Evolutionary conservation across 2,329 filamentous ascomycete genomes (phyloP).

Genomic region (Aureobasidium subglaciale): DNA sequence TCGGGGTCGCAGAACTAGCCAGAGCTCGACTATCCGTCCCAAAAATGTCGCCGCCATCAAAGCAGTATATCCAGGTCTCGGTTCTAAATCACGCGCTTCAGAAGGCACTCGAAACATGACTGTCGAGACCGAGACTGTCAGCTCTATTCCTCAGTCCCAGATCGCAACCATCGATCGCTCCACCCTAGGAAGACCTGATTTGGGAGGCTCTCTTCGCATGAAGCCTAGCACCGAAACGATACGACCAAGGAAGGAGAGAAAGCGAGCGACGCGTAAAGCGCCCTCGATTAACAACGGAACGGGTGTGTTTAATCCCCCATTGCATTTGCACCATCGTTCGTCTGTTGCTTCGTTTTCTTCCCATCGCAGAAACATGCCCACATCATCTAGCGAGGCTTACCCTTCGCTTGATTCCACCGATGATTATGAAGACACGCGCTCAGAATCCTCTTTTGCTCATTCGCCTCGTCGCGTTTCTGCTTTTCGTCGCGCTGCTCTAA

Average conservation of each 20-base stretch:
- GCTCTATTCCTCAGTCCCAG: slow-evolving; percentile 77
- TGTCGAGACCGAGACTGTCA: slow-evolving; percentile 93
- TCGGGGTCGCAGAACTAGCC: slow-evolving; percentile 13
- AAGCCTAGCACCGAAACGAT: slow-evolving; percentile 96
- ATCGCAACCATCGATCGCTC: slow-evolving; percentile 56
- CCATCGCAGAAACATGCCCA: slow-evolving; percentile 5
- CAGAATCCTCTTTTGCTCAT: slow-evolving; percentile 9
- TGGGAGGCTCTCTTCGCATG: slow-evolving; percentile 66
- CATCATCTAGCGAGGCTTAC: neutral
- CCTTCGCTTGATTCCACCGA: slow-evolving; percentile 1
- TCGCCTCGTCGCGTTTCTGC: slow-evolving; percentile 4
- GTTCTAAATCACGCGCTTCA: slow-evolving; percentile 57
- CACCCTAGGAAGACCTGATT: slow-evolving; percentile 53
- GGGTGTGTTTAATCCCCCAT: slow-evolving; percentile 51
- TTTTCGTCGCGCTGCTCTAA: slow-evolving; percentile 9
- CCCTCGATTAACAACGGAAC: slow-evolving; percentile 63
- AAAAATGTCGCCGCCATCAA: slow-evolving; percentile 47
- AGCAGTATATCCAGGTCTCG: slow-evolving; percentile 61
- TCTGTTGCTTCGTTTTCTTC: slow-evolving; percentile 18
- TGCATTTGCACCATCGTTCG: slow-evolving; percentile 19
- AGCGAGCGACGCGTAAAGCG: slow-evolving; percentile 68
- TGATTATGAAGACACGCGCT: slow-evolving; percentile 6
- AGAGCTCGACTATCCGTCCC: slow-evolving; percentile 16
- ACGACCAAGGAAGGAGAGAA: slow-evolving; percentile 87
- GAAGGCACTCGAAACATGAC: slow-evolving; percentile 91